These are phyloP conservation scores for Paramecium sonneborni DNA, from an alignment of 73 alveolate genomes.

Conservation along the genomic window DNA sequence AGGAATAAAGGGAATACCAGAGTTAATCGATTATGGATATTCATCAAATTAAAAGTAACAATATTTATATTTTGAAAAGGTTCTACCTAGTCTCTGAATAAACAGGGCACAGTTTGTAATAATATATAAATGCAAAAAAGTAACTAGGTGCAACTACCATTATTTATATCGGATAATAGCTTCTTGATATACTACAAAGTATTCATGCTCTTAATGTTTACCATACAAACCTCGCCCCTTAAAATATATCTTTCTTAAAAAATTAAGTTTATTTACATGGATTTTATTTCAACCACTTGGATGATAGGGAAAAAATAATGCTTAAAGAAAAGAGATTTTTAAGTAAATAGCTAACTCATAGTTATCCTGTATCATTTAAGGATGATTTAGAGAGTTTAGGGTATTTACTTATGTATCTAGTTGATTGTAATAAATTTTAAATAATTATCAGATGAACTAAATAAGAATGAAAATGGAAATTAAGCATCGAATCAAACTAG, in stretches of 20 bases:
- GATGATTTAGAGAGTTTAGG: constrained; percentile 34
- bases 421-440: neutral
- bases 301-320: neutral
- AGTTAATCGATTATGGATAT: neutral
- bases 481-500: neutral
- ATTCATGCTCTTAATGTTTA: neutral
- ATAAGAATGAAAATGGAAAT: neutral
- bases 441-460: neutral
- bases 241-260: neutral
- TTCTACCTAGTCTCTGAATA: neutral
- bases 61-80: neutral
- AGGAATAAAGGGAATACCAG: neutral
- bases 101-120: neutral
- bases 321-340: neutral
- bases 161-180: neutral
- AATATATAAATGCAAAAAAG: neutral
- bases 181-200: neutral
- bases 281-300: neutral
- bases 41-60: neutral
- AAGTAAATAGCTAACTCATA: neutral
- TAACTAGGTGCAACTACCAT: neutral
- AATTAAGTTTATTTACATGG: neutral
- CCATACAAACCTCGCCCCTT: neutral
- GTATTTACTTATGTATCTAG: neutral
- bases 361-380: neutral